Evolutionary conservation across 2,329 filamentous ascomycete species (phyloP), one percentile per base, ranked within the genome.

Genomic region (Ophiostoma sp.): DNA sequence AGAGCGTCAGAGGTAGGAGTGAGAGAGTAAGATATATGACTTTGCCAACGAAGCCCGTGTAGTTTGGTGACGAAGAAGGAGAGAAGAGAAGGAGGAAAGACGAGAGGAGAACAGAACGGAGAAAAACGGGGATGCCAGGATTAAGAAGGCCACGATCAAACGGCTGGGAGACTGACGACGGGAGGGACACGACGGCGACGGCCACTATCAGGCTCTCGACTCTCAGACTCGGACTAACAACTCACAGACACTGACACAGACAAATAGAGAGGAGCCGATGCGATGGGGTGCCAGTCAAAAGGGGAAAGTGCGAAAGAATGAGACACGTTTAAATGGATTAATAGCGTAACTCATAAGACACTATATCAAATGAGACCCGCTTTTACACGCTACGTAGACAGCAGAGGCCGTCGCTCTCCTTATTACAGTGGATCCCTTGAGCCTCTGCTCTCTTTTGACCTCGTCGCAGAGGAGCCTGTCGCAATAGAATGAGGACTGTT

Each of bases 31-130:
- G 60, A 9, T 38, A 16, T 38, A 62, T n/a, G 60, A 63, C 60
- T 63, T 63, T 63, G 60, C 60, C 60, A 63, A 63, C 60, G 60
- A 63, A 63, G 60, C 60, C 60, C 42, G 60, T 63, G 40, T 63
- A 42, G 60, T 63, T 63, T 63, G 60, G 60, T 63, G 60, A 63
- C 16, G 27, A 27, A 36, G 40, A 18, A 18, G 12, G 16, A 58
- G 11, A 38, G 27, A 42, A 63, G 9, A 62, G 12, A 41, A 38
- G 12, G 38, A 11, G 58, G 12, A 62, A 62, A 62, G 5, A 12
- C 40, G 14, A 16, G 38, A 11, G 3, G 5, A 40, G 6, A 8
- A 38, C 16, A 12, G 12, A 40, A 58, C 27, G 8, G 52, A 27
- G 27, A 27, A 58, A 47, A 55, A 60, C 27, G 55, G 55, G 55